Conservation (phyloP, 805 yeast genomes). For the Saccharomycopsis sp. region DNA sequence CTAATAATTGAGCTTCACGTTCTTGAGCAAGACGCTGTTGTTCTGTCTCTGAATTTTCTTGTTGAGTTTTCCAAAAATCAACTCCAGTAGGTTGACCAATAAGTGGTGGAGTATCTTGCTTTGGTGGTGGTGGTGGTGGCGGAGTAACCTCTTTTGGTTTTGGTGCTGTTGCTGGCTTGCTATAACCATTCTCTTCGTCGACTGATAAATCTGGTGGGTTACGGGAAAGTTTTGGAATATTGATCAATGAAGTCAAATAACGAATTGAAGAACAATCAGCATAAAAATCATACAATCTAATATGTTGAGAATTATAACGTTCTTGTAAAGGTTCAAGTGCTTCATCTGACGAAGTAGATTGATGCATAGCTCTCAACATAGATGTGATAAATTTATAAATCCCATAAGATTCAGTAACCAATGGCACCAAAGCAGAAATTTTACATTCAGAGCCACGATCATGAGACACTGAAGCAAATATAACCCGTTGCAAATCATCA, state of each 20-base stretch:
- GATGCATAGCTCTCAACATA: conserved; percentile 84
- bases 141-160: conserved; percentile 33
- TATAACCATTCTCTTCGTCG: conserved; percentile 25
- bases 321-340: conserved; percentile 69
- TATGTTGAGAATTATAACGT: conserved; percentile 63
- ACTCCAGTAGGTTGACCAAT: conserved; percentile 48
- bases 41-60: conserved; percentile 48
- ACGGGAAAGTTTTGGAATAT: conserved; percentile 23
- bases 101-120: conserved; percentile 29
- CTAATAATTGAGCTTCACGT: conserved; percentile 55
- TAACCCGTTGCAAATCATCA: conserved; percentile 67
- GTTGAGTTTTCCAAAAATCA: conserved; percentile 39
- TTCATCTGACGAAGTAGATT: conserved; percentile 64
- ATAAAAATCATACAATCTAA: conserved; percentile 68
- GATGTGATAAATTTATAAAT: conserved; percentile 83
- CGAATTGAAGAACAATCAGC: conserved; percentile 77
- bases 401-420: conserved; percentile 88
- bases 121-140: conserved; percentile 29
- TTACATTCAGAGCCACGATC: conserved; percentile 61
- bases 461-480: conserved; percentile 64
- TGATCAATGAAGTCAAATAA: conserved; percentile 17
- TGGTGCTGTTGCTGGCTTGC: conserved; percentile 10
- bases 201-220: conserved; percentile 30
- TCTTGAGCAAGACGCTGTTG: conserved; percentile 56
- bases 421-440: conserved; percentile 80